Evolutionary conservation across 2,329 filamentous ascomycete genomes (phyloP).

Genomic region (Mariannaea sp.): DNA sequence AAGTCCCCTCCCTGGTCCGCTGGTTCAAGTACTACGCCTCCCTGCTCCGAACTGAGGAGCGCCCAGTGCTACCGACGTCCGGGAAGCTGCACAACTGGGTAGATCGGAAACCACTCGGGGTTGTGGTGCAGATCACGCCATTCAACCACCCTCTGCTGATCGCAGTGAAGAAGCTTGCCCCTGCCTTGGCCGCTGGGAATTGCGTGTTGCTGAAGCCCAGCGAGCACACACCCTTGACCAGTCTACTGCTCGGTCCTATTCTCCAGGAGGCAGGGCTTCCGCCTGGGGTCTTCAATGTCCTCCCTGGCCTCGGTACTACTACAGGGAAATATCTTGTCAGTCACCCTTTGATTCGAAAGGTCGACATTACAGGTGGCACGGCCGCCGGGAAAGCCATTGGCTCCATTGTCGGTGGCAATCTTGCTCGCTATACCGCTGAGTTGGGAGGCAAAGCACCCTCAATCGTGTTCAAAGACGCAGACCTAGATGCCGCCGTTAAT

Average conservation of each 20-base stretch:
- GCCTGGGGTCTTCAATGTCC: slow-evolving; percentile 69
- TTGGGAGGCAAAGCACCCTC: slow-evolving; percentile 74
- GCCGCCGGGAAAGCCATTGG: slow-evolving; percentile 71
- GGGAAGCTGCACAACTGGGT: slow-evolving; percentile 64
- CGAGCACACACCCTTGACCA: slow-evolving; percentile 65
- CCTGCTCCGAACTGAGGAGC: slow-evolving; percentile 69
- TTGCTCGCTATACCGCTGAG: slow-evolving; percentile 73
- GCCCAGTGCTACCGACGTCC: slow-evolving; percentile 66
- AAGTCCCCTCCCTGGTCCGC: slow-evolving; percentile 66
- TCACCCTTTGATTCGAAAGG: slow-evolving; percentile 62
- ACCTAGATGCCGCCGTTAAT: slow-evolving; percentile 69
- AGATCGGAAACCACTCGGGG: slow-evolving; percentile 60
- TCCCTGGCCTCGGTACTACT: slow-evolving; percentile 57
- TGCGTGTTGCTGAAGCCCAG: slow-evolving; percentile 65
- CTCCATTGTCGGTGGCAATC: slow-evolving; percentile 65
- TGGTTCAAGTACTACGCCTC: slow-evolving; percentile 77
- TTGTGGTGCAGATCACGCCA: slow-evolving; percentile 61
- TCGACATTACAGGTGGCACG: slow-evolving; percentile 78
- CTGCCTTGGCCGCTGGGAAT: slow-evolving; percentile 64
- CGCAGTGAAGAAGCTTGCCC: slow-evolving; percentile 64
- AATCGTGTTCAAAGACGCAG: slow-evolving; percentile 68
- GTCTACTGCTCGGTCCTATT: slow-evolving; percentile 63
- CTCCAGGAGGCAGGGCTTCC: slow-evolving; percentile 71
- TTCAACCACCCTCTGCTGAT: slow-evolving; percentile 65
- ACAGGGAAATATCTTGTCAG: slow-evolving; percentile 60